These are phyloP conservation scores for Musa acuminata DNA, from an alignment of 176 grass and related monocot genomes.

Conservation along the genomic window DNA sequence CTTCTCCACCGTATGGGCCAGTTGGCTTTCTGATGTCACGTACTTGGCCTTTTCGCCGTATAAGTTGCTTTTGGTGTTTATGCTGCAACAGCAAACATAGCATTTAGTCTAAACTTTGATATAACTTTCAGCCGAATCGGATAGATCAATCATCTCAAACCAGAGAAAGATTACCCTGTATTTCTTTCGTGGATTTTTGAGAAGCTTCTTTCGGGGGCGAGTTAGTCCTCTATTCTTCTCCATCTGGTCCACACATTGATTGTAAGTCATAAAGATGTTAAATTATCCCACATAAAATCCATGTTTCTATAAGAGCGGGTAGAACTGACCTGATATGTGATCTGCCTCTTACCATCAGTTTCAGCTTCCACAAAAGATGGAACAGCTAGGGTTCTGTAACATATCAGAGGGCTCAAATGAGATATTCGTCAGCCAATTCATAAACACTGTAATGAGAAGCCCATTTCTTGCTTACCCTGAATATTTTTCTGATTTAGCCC, in stretches of 20 bases:
- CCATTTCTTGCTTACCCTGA: slow-evolving; percentile 22
- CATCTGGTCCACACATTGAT: slow-evolving; percentile 40
- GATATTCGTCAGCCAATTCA: slow-evolving; percentile 2
- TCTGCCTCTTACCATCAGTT: slow-evolving; percentile 82
- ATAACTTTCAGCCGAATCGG: not conserved
- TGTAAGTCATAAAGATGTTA: not conserved
- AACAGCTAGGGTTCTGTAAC: slow-evolving; percentile 31
- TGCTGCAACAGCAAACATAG: slow-evolving; percentile 32
- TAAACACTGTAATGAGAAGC: not conserved
- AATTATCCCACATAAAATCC: not conserved
- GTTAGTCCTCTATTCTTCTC: slow-evolving; percentile 87
- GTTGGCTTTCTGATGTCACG: slow-evolving; percentile 41
- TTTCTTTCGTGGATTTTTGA: slow-evolving; percentile 90
- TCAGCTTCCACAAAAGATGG: slow-evolving; percentile 42
- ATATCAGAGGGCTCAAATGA: slow-evolving; percentile 2
- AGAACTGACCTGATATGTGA: slow-evolving; percentile 65
- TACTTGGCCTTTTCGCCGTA: slow-evolving; percentile 53
- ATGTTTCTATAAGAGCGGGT: not conserved
- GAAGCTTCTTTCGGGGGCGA: slow-evolving; percentile 65
- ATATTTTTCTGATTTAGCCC: slow-evolving; percentile 46
- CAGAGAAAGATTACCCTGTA: slow-evolving; percentile 55
- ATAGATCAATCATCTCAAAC: not conserved
- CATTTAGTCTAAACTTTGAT: not conserved
- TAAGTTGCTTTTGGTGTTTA: slow-evolving; percentile 45
- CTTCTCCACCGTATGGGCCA: slow-evolving; percentile 72